phyloP scores from a whole-genome alignment of 257 asterid species.

The Gentiana macrophylla region DNA sequence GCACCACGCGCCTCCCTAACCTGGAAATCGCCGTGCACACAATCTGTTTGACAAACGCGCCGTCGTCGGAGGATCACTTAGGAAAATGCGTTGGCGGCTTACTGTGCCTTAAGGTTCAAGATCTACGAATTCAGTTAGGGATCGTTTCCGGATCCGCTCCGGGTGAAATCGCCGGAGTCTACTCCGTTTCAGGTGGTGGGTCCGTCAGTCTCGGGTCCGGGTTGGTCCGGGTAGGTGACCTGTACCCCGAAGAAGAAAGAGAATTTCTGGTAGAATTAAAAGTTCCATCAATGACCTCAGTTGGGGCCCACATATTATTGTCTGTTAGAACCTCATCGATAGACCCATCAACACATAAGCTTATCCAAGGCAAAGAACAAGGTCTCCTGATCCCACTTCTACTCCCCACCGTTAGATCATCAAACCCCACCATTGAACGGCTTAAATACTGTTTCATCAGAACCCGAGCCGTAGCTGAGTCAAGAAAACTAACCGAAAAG shows the following conservation, averaged over 20 bases:
- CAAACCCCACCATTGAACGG: slow-evolving; percentile 48
- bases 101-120: slow-evolving; percentile 45
- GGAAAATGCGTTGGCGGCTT: slow-evolving; percentile 35
- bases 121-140: slow-evolving; percentile 50
- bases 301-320: slow-evolving; percentile 69
- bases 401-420: slow-evolving; percentile 62
- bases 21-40: slow-evolving; percentile 56
- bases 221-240: slow-evolving; percentile 56
- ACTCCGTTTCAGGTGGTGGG: slow-evolving; percentile 30
- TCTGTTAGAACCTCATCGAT: slow-evolving; percentile 70
- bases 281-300: slow-evolving; percentile 45
- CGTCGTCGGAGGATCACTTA: slow-evolving; percentile 21
- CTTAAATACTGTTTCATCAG: slow-evolving; percentile 55
- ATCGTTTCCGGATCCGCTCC: slow-evolving; percentile 47
- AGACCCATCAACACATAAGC: slow-evolving; percentile 82
- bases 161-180: slow-evolving; percentile 58
- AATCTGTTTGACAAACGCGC: slow-evolving; percentile 30
- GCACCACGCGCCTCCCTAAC: slow-evolving; percentile 51
- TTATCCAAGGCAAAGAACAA: slow-evolving; percentile 51
- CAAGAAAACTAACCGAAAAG: slow-evolving; percentile 46
- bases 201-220: slow-evolving; percentile 51
- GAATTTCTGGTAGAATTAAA: slow-evolving; percentile 67
- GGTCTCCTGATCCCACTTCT: slow-evolving; percentile 58
- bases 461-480: slow-evolving; percentile 83
- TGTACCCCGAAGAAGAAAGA: slow-evolving; percentile 70